Evolutionary conservation across 2,329 filamentous ascomycete species (phyloP), one percentile per base, ranked within the genome.

Genomic region (Macroventuria anomochaeta): DNA sequence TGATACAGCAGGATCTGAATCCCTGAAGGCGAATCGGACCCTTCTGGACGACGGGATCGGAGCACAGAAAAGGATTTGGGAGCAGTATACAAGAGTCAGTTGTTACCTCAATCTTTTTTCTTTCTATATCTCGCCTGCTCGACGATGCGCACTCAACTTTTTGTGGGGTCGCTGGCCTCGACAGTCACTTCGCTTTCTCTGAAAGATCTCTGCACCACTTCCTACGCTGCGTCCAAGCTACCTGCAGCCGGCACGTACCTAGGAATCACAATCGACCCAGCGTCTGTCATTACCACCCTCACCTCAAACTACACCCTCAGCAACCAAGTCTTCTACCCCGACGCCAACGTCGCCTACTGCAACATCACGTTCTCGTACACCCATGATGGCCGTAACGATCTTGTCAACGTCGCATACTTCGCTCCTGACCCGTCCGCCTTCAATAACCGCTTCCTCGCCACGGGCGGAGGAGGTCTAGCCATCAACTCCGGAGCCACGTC

Each of bases 291-390:
- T 12, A 33, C 39, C 12, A 42, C 28, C 13, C 28, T 42, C 17
- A n/a, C 8, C 3, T 23, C 28, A 18, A 42, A 42, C 10, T 32
- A 42, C 39, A 42, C 26, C 5, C 28, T 42, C 39, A 32, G 39
- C 28, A 42, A 42, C 18, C 28, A 42, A 15, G 28, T 32, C 39
- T 42, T 42, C 39, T 42, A 42, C 12, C 38, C 38, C 5, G 38
- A 31, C 31, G 38, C 15, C 5, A 31, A 20, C 13, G 39, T 42
- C 7, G 39, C 26, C 62, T 80, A 77, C 58, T 80, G 79, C 63
- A 79, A 80, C 47, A 71, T 80, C 23, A 78, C 75, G 4, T 74
- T 80, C 34, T 69, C 74, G 7, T 81, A 80, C 58, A 72, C 74
- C 1, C 79, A 80, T 42, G 63, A 72, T 32, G 77, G 77, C 13